phyloP scores from a whole-genome alignment of 176 grass and related monocot species.

The Leersia perrieri region DNA sequence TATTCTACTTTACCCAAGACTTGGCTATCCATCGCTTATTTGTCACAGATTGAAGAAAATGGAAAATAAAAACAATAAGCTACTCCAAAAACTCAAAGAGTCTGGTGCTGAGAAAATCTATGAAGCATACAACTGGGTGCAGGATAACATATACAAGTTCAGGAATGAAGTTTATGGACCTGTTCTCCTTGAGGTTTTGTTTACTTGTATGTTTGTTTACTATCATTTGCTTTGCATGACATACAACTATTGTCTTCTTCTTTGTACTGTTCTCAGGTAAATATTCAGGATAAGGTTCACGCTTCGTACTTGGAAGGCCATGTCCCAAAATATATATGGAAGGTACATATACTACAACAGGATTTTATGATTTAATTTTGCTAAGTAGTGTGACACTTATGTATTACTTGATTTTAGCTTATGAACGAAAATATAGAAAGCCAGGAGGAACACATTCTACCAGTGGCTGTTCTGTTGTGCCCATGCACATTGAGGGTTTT shows the following conservation, averaged over 20 bases:
- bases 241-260: not conserved
- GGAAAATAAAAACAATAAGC: conserved; percentile 85
- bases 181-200: conserved; percentile 89
- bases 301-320: conserved; percentile 80
- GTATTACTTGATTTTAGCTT: not conserved
- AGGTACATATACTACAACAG: conserved; percentile 44
- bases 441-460: not conserved
- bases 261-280: conserved; percentile 56
- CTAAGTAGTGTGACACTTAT: not conserved
- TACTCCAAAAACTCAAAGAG: conserved; percentile 61
- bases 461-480: not conserved
- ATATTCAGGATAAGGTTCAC: conserved; percentile 56
- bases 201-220: conserved; percentile 19
- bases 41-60: conserved; percentile 67
- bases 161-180: conserved; percentile 84
- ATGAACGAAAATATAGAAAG: too few relatives aligned
- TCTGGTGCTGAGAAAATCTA: conserved; percentile 62
- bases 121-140: conserved; percentile 81
- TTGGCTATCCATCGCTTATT: conserved; percentile 27
- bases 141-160: conserved; percentile 61
- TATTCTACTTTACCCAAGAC: not conserved
- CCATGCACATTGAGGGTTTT: not conserved
- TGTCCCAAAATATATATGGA: conserved; percentile 90
- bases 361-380: not conserved
- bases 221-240: not conserved